Evolutionary conservation across 768 basidiomycete genomes (phyloP), one percentile per base, ranked within the genome.

Genomic region (Boletus vinaceobasis): DNA sequence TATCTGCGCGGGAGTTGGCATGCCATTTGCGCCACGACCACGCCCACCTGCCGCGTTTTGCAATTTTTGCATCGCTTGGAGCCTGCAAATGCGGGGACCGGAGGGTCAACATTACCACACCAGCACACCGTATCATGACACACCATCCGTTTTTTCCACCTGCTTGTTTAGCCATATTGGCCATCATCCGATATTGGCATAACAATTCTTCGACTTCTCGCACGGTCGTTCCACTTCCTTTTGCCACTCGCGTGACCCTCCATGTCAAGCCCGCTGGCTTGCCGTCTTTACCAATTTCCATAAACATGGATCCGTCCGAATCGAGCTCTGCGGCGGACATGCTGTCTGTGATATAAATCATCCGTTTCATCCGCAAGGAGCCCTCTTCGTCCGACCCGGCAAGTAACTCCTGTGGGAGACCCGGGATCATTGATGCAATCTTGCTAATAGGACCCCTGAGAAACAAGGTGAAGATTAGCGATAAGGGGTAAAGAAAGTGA

Each of bases 391-490:
- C 96, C 26, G 88, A 89, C 27, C 93, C 95, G 65, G 90, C 87
- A 53, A 98, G 79, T 61, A 98, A 74, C 40, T 92, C 93, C 62
- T 93, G 90, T 13, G 93, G 90, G 58, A 99, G 82, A 27, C 97
- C 97, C 4, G 97, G 97, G 56, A 99, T 99, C 93, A 98, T 98
- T 15, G 90, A 93, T 29, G 97, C 94, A 65, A 99, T 95, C 74
- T 99, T 99, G 66, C 90, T 93, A 51, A 99, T 85, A 8, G 97
- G 95, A n/a, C 97, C 97, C 92, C 95, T 97, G 65, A 9, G 60
- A 60, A 52, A 62, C 11, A 35, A 26, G 0, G 4, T 17, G 26
- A 39, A 45, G 44, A 42, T 65, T 35, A 55, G 56, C 11, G 57
- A 45, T 47, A 37, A 47, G 47, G 36, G 23, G 27, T 29, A 33